Percentiles rank a stretch among this genome's conserved stretches.
phyloP scores from a whole-genome alignment of 1,284 basidiomycete species.

The Moesziomyces globuligerus region DNA sequence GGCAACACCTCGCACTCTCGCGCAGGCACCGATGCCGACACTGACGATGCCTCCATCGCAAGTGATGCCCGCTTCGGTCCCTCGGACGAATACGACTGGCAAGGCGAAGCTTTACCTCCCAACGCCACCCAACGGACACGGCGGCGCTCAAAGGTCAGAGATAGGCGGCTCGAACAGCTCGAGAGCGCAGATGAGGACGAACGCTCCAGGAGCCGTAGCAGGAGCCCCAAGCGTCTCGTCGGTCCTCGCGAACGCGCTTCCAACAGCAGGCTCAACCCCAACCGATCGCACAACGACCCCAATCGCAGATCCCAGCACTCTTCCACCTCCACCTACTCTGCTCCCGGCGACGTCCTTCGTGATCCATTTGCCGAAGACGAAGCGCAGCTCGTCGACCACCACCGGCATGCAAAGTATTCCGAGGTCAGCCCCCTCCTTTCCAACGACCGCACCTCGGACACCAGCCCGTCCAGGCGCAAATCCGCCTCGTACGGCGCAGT shows the following conservation, averaged over 20 bases:
- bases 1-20: conserved; percentile 17
- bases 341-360: conserved; percentile 27
- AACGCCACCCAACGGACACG: conserved; percentile 33
- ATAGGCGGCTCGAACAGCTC: conserved; percentile 28
- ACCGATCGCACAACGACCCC: not conserved
- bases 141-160: conserved; percentile 27
- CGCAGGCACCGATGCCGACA: conserved; percentile 38
- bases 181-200: conserved; percentile 48
- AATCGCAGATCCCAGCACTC: conserved; percentile 15
- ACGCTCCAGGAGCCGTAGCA: conserved; percentile 43
- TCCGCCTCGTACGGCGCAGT: conserved; percentile 16
- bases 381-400: not conserved
- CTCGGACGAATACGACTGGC: conserved; percentile 40
- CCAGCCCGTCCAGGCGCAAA: conserved; percentile 5
- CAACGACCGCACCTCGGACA: conserved; percentile 1
- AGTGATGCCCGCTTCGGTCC: conserved; percentile 33
- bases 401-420: conserved; percentile 7
- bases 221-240: conserved; percentile 48
- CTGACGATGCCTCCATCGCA: conserved; percentile 28
- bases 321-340: conserved; percentile 2
- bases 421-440: conserved; percentile 12
- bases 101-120: conserved; percentile 47
- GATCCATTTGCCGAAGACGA: conserved; percentile 48
- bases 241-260: conserved; percentile 14
- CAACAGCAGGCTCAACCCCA: conserved; percentile 27